These are phyloP conservation scores for Corynespora cassiicola DNA, from an alignment of 2,329 filamentous ascomycete genomes.

Conservation along the genomic window DNA sequence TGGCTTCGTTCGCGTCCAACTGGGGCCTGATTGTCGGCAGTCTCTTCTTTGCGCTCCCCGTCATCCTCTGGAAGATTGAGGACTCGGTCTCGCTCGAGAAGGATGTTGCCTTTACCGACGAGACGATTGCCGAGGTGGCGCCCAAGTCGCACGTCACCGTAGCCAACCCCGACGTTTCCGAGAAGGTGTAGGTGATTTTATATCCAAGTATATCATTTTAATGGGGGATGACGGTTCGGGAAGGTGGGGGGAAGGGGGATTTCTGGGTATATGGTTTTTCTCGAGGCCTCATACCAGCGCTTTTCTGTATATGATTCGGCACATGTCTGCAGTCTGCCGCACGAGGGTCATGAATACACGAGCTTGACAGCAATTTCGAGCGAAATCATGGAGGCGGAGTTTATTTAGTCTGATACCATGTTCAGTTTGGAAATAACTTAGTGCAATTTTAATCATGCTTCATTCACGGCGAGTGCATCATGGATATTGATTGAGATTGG, in stretches of 20 bases:
- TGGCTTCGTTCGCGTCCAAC: conserved; percentile 74
- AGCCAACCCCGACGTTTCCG: conserved; percentile 18
- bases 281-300: conserved; percentile 8
- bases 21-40: conserved; percentile 80
- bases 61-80: conserved; percentile 80
- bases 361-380: no score
- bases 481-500: no score
- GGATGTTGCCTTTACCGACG: conserved; percentile 84
- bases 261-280: conserved; percentile 8
- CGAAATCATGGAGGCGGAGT: no score
- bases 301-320: conserved; percentile 29
- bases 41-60: conserved; percentile 76
- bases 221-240: no score
- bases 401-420: no score
- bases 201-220: conserved; percentile 8
- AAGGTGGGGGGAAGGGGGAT: conserved; percentile 14
- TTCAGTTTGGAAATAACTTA: no score
- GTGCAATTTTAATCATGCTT: no score
- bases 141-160: conserved; percentile 30
- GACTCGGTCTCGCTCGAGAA: conserved; percentile 83
- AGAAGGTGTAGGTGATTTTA: conserved; percentile 33
- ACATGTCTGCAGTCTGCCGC: no score
- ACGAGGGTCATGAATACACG: no score
- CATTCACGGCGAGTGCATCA: no score
- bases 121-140: conserved; percentile 75